Evolutionary conservation across 805 yeast species (phyloP).

Genomic region (Nakazawaea holstii): DNA sequence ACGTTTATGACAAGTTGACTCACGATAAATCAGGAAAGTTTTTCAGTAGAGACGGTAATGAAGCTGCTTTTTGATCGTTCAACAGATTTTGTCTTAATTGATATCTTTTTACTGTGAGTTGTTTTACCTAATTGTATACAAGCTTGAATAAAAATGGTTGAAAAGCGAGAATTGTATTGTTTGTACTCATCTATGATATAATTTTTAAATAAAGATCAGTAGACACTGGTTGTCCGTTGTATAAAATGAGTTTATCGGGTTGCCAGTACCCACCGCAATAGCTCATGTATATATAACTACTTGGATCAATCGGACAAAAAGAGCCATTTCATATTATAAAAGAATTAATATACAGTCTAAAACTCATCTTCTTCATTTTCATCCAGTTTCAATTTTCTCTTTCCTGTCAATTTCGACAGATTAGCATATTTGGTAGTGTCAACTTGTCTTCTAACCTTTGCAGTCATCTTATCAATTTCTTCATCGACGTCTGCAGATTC

Average conservation of each 20-base stretch:
- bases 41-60: background rate
- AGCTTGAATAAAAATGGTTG: too few relatives aligned
- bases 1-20: background rate
- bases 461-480: constrained; percentile 87
- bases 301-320: too few relatives aligned
- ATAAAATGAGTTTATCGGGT: too few relatives aligned
- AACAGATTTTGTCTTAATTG: too few relatives aligned
- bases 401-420: constrained; percentile 60
- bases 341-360: background rate
- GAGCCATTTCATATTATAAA: background rate
- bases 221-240: too few relatives aligned
- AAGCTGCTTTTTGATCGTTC: background rate
- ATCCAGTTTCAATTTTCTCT: constrained; percentile 63
- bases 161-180: too few relatives aligned
- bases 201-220: too few relatives aligned
- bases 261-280: too few relatives aligned
- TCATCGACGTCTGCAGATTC: constrained; percentile 82
- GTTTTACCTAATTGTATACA: too few relatives aligned
- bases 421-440: constrained; percentile 73
- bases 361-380: constrained; percentile 38
- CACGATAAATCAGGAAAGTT: background rate
- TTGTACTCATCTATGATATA: too few relatives aligned
- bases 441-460: constrained; percentile 76
- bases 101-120: too few relatives aligned
- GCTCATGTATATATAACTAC: too few relatives aligned